Base-by-base conservation (phyloP, 768 basidiomycete genomes). In the Lactarius trivialis region DNA sequence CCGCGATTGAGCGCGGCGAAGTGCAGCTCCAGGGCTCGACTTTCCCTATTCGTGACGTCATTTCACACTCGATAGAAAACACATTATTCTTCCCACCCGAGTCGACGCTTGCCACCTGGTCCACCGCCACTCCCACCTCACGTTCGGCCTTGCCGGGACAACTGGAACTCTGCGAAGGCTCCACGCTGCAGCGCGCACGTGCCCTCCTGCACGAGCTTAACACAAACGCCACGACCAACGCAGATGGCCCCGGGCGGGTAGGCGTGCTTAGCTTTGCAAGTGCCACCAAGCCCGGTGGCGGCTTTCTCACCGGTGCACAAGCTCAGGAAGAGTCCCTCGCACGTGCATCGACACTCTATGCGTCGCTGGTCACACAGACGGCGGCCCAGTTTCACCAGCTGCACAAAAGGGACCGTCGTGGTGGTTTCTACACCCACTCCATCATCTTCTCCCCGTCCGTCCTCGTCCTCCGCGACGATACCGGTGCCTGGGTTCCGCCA, bases 261-360 rank as follows among this genome's bases (percentile, higher is more conserved):
- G 88, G 87, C 21, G 73, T 91, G 17, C 81, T 91, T 32, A 91
- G 85, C 70, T 91, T 91, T 68, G 89, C 89, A 2, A 87, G 85
- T 0, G 88, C 89, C 4, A 86, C 81, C 55, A 82, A 83, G 39
- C 85, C 87, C 1, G 89, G 89, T 1, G 89, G 90, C 4, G 90
- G 90, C 7, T 91, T 92, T 72, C 78, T 81, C 61, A 78, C 72
- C 59, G 90, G 89, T 17, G 82, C 87, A 0, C 82, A 84, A 61
- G 89, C 90, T 1, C 89, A 92, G 68, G 90, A 92, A 71, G 89
- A 92, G 71, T 85, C 85, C 39, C 81, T 92, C 67, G 88, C 89
- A 12, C 83, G 89, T 45, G 82, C 88, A 5, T 89, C 88, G 12
- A 86, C 85, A 6, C 74, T 92, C 7, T 88, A 85, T 66, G 75